Percentiles rank a stretch among this genome's conserved stretches.
Conservation (phyloP, 1,284 basidiomycete species). For the Naganishia cerealis region DNA sequence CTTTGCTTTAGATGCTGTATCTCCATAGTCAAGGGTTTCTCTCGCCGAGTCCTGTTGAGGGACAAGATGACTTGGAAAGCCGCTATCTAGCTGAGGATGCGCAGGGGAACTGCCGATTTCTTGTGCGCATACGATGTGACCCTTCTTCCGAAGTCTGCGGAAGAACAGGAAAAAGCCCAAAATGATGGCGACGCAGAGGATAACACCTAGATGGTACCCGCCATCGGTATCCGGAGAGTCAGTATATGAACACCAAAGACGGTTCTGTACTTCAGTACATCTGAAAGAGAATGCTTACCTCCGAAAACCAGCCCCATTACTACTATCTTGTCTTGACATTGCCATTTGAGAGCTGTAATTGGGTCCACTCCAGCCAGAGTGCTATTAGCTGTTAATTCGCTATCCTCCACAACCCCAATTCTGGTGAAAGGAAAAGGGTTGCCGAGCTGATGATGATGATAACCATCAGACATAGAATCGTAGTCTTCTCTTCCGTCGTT, state of each 20-base stretch:
- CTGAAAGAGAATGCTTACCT: neutral
- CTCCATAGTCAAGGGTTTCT: no score
- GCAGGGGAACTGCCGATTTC: no score
- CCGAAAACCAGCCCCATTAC: slow-evolving; percentile 3
- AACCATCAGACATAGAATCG: neutral
- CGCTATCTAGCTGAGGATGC: no score
- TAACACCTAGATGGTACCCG: neutral
- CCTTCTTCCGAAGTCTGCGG: no score
- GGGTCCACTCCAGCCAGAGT: neutral
- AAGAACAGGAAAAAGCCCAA: no score
- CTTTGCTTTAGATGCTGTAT: no score
- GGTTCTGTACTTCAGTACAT: no score
- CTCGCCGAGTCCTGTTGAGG: no score
- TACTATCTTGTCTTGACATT: slow-evolving; percentile 15
- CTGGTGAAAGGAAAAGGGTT: neutral
- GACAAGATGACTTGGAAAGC: no score
- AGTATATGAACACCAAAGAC: neutral
- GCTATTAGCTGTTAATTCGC: neutral
- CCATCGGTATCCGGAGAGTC: neutral
- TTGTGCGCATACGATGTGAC: no score
- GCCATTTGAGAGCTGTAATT: neutral
- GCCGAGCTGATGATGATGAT: neutral
- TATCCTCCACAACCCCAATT: neutral
- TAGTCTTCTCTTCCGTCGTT: neutral
- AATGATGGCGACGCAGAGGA: no score